Conservation (phyloP, 75 land plant species). For the Selaginella moellendorffii region DNA sequence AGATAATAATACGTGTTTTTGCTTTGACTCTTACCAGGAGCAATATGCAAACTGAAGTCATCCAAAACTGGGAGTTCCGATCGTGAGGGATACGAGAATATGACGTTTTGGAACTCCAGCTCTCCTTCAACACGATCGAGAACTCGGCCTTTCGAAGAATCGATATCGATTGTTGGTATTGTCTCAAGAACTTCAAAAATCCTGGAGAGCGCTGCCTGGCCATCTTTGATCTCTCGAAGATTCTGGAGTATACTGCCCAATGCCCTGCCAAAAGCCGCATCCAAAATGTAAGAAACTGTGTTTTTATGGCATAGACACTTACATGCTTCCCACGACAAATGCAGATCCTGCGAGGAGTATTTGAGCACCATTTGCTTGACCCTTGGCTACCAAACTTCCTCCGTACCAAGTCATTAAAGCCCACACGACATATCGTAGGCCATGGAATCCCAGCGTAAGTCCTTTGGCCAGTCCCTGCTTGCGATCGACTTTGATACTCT, state of each 20-base stretch:
- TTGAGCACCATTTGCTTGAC: constrained; percentile 7
- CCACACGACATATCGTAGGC: neutral
- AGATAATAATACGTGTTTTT: neutral
- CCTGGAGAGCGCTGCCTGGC: neutral
- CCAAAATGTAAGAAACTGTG: neutral
- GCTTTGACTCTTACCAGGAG: neutral
- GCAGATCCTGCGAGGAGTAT: neutral
- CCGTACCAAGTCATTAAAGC: constrained; percentile 3
- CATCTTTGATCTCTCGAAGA: neutral
- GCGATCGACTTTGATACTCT: neutral
- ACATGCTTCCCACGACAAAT: neutral
- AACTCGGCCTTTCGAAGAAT: neutral
- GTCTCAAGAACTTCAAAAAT: neutral
- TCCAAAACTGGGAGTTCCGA: neutral
- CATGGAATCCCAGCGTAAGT: neutral
- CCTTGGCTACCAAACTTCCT: neutral
- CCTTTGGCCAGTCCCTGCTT: neutral
- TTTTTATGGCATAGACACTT: constrained; percentile 1
- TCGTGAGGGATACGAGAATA: neutral
- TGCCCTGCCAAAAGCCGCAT: neutral
- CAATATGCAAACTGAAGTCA: neutral
- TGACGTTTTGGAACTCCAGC: neutral
- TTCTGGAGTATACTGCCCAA: neutral
- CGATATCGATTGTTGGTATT: neutral
- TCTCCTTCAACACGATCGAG: neutral